Percentiles rank a stretch among this genome's conserved stretches.
phyloP scores from a whole-genome alignment of 257 asterid genomes.

The Gentiana straminea region DNA sequence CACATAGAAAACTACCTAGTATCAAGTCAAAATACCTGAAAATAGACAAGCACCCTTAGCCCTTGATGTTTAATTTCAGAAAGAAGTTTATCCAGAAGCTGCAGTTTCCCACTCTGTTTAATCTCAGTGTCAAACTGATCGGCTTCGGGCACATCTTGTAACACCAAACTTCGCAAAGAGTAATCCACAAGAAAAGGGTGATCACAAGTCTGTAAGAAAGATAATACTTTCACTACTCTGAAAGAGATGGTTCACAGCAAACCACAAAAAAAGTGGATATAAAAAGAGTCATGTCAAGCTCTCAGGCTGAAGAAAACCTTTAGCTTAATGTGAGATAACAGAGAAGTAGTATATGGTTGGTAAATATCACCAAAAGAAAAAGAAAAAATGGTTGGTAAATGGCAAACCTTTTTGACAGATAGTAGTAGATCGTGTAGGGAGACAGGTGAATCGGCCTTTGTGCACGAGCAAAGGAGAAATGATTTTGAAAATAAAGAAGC shows the following conservation, averaged over 20 bases:
- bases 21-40: slow-evolving; percentile 27
- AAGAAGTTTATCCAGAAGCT: slow-evolving; percentile 47
- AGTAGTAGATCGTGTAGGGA: slow-evolving; percentile 28
- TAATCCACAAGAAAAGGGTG: slow-evolving; percentile 54
- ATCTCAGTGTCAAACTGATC: slow-evolving; percentile 44
- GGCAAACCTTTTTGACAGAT: slow-evolving; percentile 39
- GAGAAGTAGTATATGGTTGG: slow-evolving; percentile 1
- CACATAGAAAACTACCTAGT: too few relatives aligned
- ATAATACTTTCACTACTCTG: slow-evolving; percentile 1
- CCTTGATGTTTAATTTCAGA: slow-evolving; percentile 37
- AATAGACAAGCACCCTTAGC: slow-evolving; percentile 46
- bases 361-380: neutral
- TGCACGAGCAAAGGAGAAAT: slow-evolving; percentile 23
- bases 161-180: slow-evolving; percentile 28
- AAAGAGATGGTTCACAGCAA: slow-evolving; percentile 6
- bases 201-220: slow-evolving; percentile 50
- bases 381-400: slow-evolving; percentile 3
- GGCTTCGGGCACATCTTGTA: slow-evolving; percentile 25
- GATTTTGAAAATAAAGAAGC: slow-evolving; percentile 42
- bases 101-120: slow-evolving; percentile 45
- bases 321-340: slow-evolving; percentile 1
- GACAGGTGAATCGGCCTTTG: slow-evolving; percentile 12
- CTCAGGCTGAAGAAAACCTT: neutral
- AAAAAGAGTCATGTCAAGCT: neutral
- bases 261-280: slow-evolving; percentile 5